These are phyloP conservation scores for Apodospora peruviana DNA, from an alignment of 495 filamentous ascomycete species.

Conservation along the genomic window DNA sequence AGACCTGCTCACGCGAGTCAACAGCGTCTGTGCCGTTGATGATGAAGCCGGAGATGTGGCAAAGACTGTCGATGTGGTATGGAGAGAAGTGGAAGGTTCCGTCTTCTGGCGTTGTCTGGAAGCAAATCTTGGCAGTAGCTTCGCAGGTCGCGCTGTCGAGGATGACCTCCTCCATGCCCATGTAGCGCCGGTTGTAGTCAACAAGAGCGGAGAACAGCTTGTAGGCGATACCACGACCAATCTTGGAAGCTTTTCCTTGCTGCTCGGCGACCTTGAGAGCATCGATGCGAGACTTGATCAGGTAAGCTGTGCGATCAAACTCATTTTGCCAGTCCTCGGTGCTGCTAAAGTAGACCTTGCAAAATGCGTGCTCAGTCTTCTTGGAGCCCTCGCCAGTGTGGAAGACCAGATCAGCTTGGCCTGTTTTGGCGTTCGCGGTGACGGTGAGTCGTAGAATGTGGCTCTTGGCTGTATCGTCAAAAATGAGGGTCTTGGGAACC, in stretches of 20 bases:
- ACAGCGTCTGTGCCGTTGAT: constrained; percentile 72
- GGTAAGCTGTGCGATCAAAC: constrained; percentile 51
- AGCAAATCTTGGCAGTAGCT: constrained; percentile 63
- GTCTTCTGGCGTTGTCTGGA: constrained; percentile 52
- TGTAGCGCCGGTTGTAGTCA: constrained; percentile 61
- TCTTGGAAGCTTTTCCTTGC: constrained; percentile 49
- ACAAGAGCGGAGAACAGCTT: constrained; percentile 68
- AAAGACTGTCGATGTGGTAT: constrained; percentile 67
- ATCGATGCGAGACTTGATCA: constrained; percentile 50
- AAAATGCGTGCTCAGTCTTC: constrained; percentile 45
- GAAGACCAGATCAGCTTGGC: constrained; percentile 34
- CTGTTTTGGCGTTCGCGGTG: constrained; percentile 32
- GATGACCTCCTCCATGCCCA: constrained; percentile 71
- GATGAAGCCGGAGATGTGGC: constrained; percentile 69
- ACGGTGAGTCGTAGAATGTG: constrained; percentile 43
- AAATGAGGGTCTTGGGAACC: constrained; percentile 67
- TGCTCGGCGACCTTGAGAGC: constrained; percentile 44
- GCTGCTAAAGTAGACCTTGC: constrained; percentile 44
- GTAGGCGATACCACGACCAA: constrained; percentile 69
- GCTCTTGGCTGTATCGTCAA: constrained; percentile 46
- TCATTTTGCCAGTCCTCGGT: constrained; percentile 43
- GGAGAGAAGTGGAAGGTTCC: constrained; percentile 63
- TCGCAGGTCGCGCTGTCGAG: constrained; percentile 67
- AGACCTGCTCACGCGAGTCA: constrained; percentile 65
- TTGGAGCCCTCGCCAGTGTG: constrained; percentile 37